A percentile compares a stretch with the other conserved stretches of the same genome.
These are phyloP conservation scores for Gracilaria vermiculophylla DNA, from an alignment of 23 red algal species.

Conservation along the genomic window DNA sequence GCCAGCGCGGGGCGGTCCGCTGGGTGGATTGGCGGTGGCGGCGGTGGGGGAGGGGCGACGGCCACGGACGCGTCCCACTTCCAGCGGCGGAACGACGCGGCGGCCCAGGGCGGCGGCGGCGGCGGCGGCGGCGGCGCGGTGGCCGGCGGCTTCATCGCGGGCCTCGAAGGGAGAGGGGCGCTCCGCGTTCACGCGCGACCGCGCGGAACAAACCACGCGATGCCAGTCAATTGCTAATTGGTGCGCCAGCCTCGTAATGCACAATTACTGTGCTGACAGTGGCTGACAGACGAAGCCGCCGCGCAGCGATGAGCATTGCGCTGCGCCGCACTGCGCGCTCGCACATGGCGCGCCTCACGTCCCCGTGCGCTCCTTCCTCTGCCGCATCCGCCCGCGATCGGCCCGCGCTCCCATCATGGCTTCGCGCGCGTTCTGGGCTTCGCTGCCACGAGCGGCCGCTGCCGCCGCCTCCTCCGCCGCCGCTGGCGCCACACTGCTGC, in stretches of 20 bases:
- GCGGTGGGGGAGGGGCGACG: neutral
- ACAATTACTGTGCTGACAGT: neutral
- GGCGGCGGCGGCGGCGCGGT: neutral
- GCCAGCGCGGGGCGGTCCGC: constrained; percentile 23
- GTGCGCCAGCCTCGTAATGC: neutral
- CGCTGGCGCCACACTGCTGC: neutral
- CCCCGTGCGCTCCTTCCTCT: no score
- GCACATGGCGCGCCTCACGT: neutral
- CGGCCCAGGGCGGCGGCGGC: neutral
- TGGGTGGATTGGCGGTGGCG: neutral
- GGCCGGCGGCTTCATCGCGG: constrained; percentile 27
- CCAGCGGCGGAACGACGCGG: constrained; percentile 57
- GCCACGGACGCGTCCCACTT: constrained; percentile 47
- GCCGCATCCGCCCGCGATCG: neutral
- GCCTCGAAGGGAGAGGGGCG: no score
- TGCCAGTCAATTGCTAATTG: neutral
- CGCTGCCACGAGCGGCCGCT: constrained; percentile 17
- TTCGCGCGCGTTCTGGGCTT: constrained; percentile 17
- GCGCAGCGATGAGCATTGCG: no score
- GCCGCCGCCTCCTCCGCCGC: constrained; percentile 30
- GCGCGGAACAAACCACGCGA: no score
- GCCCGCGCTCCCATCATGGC: constrained; percentile 16
- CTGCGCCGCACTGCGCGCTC: neutral
- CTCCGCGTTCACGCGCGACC: neutral
- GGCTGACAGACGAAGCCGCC: no score